A percentile compares a stretch with the other conserved stretches of the same genome.
Conservation (phyloP, 768 basidiomycete species). For the Artomyces pyxidatus region DNA sequence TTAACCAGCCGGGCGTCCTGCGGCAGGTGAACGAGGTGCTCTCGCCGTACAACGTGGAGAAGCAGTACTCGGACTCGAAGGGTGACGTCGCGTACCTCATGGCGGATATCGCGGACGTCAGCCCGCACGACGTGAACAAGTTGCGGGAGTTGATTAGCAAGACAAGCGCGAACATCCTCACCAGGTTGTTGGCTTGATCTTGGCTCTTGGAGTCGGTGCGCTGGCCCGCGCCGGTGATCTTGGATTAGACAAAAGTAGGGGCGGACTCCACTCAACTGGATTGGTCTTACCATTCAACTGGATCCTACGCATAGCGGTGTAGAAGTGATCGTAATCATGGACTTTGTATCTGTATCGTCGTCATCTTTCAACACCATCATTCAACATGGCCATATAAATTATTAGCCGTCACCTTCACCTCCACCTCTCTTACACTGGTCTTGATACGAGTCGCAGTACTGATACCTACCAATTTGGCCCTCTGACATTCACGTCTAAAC, state of each 20-base stretch:
- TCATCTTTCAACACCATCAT: not conserved
- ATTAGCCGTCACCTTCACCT: too few relatives aligned
- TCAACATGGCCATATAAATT: not conserved
- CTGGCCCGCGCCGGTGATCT: too few relatives aligned
- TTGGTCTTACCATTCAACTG: conserved; percentile 4
- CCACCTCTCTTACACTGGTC: too few relatives aligned
- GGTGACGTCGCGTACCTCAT: conserved; percentile 91
- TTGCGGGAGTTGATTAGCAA: conserved; percentile 71
- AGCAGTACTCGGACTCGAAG: conserved; percentile 98
- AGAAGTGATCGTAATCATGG: conserved; percentile 1
- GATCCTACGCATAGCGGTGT: not conserved
- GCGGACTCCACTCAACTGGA: too few relatives aligned
- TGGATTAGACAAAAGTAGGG: too few relatives aligned
- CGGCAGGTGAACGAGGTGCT: conserved; percentile 91
- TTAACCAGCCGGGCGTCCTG: conserved; percentile 92
- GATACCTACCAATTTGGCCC: too few relatives aligned
- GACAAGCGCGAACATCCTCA: conserved; percentile 84
- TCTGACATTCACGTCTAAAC: conserved; percentile 49
- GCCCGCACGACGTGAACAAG: conserved; percentile 66
- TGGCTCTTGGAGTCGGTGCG: too few relatives aligned
- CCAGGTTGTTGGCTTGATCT: conserved; percentile 64
- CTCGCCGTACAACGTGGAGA: conserved; percentile 95
- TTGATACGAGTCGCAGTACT: too few relatives aligned
- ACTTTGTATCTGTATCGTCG: conserved; percentile 3
- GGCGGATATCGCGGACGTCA: conserved; percentile 93